Percentiles rank a stretch among this genome's conserved stretches.
phyloP scores from a whole-genome alignment of 1,139 yeast species.

The Candida tetrigidarum region DNA sequence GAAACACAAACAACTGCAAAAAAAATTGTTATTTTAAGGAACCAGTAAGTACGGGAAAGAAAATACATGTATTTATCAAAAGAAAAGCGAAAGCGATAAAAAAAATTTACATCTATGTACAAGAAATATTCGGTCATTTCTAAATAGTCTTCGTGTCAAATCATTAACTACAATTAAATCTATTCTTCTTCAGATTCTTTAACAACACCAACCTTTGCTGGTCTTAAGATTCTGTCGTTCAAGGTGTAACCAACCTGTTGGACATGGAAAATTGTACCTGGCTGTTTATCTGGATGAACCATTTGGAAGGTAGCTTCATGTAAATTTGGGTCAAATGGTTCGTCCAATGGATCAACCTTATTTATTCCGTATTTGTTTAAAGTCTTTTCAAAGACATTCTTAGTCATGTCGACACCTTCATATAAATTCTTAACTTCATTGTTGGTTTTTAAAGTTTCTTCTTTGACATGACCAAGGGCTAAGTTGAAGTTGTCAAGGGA shows the following conservation, averaged over 20 bases:
- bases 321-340: conserved; percentile 85
- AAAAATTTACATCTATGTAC: conserved; percentile 5
- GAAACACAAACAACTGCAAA: not conserved
- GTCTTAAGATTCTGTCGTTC: conserved; percentile 88
- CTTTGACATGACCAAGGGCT: conserved; percentile 78
- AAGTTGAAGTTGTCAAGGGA: conserved; percentile 91
- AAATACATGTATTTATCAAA: not conserved
- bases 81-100: not conserved
- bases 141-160: conserved; percentile 1
- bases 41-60: too few relatives aligned
- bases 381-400: conserved; percentile 85
- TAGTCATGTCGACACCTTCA: conserved; percentile 93
- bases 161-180: not conserved
- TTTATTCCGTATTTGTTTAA: conserved; percentile 77
- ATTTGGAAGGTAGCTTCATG: conserved; percentile 95
- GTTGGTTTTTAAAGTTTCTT: conserved; percentile 60
- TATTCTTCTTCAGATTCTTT: conserved; percentile 42
- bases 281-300: conserved; percentile 86
- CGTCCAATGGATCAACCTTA: conserved; percentile 84
- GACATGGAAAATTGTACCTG: conserved; percentile 92
- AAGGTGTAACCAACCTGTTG: conserved; percentile 90
- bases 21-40: too few relatives aligned
- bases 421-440: conserved; percentile 74
- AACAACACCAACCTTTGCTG: conserved; percentile 96
- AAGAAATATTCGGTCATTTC: conserved; percentile 2